Evolutionary conservation across 2,329 filamentous ascomycete genomes (phyloP), one percentile per base, ranked within the genome.

Genomic region (Aspergillus ochraceoroseus): DNA sequence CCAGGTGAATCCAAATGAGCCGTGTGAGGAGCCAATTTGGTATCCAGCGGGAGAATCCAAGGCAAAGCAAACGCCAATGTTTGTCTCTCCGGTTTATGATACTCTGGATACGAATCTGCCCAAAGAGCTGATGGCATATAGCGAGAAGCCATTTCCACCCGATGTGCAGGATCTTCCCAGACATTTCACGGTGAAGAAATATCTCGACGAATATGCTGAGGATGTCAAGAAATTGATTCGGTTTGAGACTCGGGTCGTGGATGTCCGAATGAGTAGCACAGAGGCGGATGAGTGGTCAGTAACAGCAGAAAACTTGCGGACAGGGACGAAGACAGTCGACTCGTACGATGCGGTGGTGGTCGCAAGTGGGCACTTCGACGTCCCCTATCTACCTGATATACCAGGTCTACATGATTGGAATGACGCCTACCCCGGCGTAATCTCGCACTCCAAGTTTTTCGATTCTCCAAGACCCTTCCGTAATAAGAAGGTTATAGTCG

Each of bases 81-180:
- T 90, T 56, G 72, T 86, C n/a, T 87, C 85, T 12, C 85, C 89
- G 2, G 78, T 95, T 65, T 95, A 95, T 62, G 79, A 87, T 32
- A 68, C 75, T 15, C 70, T 95, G 11, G 83, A 95, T 56, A 88
- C 89, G 14, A 96, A 96, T 61, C 88, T 95, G 32, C 85, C 88
- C 0, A 79, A 83, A 44, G 71, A 73, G 0, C 61, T 95, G 37
- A 96, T 96, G 90, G 70, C 74, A 3, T 95, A 82, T 61, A 82
- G 82, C 3, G 84, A 90, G 51, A 68, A 77, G 5, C 60, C 74
- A 0, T 92, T 92, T 55, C 73, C 77, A 0, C 55, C 71, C 1
- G 73, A 79, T 8, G 72, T 75, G 5, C 79, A 82, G 58, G 71
- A 94, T 1, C 94, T 90, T 53, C 90, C 90, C 0, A 75, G 72